These are phyloP conservation scores for Tolypocladium guangdongense DNA, from an alignment of 2,329 filamentous ascomycete genomes.

Conservation along the genomic window DNA sequence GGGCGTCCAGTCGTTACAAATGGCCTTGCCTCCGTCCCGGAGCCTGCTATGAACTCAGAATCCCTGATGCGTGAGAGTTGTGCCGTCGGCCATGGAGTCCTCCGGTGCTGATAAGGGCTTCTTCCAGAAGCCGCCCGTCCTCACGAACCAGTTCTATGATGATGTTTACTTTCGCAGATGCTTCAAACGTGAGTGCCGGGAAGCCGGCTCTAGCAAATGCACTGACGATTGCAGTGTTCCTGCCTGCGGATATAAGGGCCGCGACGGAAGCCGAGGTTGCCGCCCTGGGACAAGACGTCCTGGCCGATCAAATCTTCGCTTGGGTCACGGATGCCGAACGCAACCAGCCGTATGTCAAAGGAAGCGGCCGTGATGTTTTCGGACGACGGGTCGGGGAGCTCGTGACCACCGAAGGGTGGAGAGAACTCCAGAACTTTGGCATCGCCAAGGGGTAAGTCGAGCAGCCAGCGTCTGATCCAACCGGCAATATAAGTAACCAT, in stretches of 20 bases:
- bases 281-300: constrained; percentile 38
- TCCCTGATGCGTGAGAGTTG: background rate
- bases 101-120: constrained; percentile 39
- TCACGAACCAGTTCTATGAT: constrained; percentile 46
- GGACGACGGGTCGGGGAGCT: constrained; percentile 48
- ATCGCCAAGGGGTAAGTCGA: constrained; percentile 37
- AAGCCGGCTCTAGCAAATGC: background rate
- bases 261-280: constrained; percentile 32
- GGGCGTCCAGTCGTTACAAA: background rate
- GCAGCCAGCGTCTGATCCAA: background rate
- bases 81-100: constrained; percentile 24
- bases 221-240: constrained; percentile 31
- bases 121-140: constrained; percentile 40
- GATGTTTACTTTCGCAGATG: constrained; percentile 41
- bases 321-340: constrained; percentile 54
- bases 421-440: constrained; percentile 47
- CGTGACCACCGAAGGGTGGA: constrained; percentile 57
- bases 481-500: background rate
- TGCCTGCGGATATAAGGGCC: constrained; percentile 28
- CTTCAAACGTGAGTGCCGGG: constrained; percentile 32
- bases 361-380: constrained; percentile 48
- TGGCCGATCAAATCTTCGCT: constrained; percentile 42
- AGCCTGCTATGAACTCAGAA: background rate
- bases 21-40: background rate
- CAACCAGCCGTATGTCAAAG: constrained; percentile 49